Percentiles rank a stretch among this genome's conserved stretches.
These are phyloP conservation scores for Vitis hybrid DNA, from an alignment of 177 flowering plant genomes.

Conservation along the genomic window DNA sequence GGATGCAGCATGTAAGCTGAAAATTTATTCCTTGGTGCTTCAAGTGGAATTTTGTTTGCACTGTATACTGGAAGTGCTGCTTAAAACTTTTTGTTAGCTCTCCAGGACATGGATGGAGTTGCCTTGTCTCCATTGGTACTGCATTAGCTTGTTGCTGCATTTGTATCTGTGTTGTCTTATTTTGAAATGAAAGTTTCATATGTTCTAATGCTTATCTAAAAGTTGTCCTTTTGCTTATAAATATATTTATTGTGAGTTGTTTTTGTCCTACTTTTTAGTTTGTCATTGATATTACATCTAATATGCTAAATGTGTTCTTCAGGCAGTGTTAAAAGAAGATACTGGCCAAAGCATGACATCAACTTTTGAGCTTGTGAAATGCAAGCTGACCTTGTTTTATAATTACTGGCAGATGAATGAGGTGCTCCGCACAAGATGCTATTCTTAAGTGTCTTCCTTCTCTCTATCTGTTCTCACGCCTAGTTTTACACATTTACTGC, in stretches of 20 bases:
- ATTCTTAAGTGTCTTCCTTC: background rate
- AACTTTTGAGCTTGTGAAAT: slow-evolving; percentile 65
- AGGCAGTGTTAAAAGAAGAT: slow-evolving; percentile 54
- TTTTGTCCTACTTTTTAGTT: background rate
- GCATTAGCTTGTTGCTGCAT: no score
- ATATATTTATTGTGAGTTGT: background rate
- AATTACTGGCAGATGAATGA: slow-evolving; percentile 89
- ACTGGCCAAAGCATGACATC: slow-evolving; percentile 20
- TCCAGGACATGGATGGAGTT: no score
- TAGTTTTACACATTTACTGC: background rate
- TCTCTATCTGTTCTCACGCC: background rate
- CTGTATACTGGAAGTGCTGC: no score
- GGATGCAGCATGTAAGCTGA: no score
- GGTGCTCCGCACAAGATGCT: slow-evolving; percentile 37
- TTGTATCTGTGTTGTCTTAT: no score
- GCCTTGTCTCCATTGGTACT: no score
- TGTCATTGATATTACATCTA: background rate
- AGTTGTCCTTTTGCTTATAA: background rate
- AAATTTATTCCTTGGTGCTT: no score
- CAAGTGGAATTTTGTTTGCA: no score
- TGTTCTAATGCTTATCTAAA: background rate
- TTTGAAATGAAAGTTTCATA: no score
- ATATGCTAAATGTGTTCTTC: slow-evolving; percentile 13
- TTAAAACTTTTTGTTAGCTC: no score
- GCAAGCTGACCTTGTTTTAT: slow-evolving; percentile 83